phyloP scores from a whole-genome alignment of 441 rosid genomes.

The Kokia cookei region DNA sequence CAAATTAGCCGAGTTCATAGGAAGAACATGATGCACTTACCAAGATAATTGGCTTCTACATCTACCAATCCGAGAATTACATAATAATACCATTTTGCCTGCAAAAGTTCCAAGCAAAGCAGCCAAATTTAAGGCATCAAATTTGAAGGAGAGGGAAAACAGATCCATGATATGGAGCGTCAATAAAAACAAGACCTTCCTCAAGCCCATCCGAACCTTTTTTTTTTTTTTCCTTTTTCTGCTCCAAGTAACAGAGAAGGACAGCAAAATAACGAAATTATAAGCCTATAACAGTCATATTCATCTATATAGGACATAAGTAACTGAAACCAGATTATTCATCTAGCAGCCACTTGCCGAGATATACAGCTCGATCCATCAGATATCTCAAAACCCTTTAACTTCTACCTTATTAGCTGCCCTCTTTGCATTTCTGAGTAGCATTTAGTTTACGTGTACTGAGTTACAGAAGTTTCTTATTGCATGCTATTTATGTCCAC shows the following conservation, averaged over 20 bases:
- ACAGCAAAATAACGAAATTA: not conserved
- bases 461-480: not conserved
- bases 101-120: slow-evolving; percentile 27
- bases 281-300: not conserved
- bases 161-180: not conserved
- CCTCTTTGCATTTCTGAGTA: not conserved
- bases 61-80: slow-evolving; percentile 68
- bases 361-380: not conserved
- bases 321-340: not conserved
- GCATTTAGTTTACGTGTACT: not conserved
- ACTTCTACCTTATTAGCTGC: not conserved
- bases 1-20: not conserved
- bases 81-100: slow-evolving; percentile 90
- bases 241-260: not conserved
- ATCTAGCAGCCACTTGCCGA: not conserved
- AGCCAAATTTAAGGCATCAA: not conserved
- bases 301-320: not conserved
- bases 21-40: slow-evolving; percentile 35
- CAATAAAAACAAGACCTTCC: not conserved
- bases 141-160: not conserved
- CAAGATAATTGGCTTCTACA: slow-evolving; percentile 90
- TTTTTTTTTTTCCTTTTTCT: too few relatives aligned
- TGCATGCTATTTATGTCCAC: not conserved
- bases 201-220: not conserved
- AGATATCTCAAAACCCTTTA: not conserved